phyloP scores from a whole-genome alignment of 768 basidiomycete genomes.

The Pisolithus tinctorius region DNA sequence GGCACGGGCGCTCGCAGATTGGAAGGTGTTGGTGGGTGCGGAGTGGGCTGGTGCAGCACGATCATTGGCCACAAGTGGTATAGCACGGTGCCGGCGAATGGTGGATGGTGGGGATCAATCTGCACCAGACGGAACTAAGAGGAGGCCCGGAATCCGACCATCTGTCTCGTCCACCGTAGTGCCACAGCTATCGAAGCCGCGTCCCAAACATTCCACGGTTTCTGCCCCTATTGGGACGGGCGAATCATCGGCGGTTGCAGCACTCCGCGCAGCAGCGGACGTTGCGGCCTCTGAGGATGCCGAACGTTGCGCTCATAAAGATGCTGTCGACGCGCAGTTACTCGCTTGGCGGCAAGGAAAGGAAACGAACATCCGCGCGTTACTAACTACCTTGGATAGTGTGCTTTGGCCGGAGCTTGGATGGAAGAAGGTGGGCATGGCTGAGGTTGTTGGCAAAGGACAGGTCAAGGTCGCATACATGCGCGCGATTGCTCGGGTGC shows the following conservation, averaged over 20 bases:
- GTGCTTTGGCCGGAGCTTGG: constrained; percentile 81
- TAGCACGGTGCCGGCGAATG: constrained; percentile 72
- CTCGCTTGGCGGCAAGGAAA: constrained; percentile 81
- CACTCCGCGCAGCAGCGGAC: constrained; percentile 55
- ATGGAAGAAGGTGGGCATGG: constrained; percentile 81
- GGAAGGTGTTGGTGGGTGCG: constrained; percentile 62
- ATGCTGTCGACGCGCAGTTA: constrained; percentile 67
- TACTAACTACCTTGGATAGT: constrained; percentile 78
- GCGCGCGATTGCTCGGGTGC: constrained; percentile 84
- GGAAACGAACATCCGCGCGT: constrained; percentile 85
- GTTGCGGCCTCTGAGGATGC: constrained; percentile 74
- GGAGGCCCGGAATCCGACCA: constrained; percentile 10
- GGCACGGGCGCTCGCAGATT: constrained; percentile 70
- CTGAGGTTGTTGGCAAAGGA: constrained; percentile 72
- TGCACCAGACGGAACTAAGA: constrained; percentile 12
- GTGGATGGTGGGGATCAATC: constrained; percentile 22
- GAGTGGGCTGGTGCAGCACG: constrained; percentile 51
- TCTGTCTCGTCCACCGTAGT: constrained; percentile 17
- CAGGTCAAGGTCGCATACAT: constrained; percentile 92
- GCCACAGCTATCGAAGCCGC: constrained; percentile 13
- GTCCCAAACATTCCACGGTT: constrained; percentile 8
- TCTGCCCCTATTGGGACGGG: constrained; percentile 12
- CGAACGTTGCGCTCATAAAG: constrained; percentile 65
- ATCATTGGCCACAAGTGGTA: constrained; percentile 63
- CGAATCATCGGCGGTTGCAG: constrained; percentile 58